These are phyloP conservation scores for Pythium biforme DNA, from an alignment of 352 stramenopile species.

Conservation along the genomic window DNA sequence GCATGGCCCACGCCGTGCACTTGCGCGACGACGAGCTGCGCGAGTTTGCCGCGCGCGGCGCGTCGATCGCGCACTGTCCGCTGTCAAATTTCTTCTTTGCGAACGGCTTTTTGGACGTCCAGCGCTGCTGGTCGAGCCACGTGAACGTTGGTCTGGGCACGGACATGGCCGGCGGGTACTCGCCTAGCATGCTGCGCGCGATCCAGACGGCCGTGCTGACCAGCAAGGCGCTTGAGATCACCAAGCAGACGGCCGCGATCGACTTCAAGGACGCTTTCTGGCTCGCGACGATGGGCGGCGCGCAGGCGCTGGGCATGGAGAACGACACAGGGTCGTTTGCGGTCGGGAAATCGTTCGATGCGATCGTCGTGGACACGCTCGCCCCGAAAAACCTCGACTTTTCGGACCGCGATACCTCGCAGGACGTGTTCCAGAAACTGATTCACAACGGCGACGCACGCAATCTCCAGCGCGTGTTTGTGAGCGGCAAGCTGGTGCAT, in stretches of 20 bases:
- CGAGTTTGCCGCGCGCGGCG: constrained; percentile 43
- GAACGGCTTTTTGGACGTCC: constrained; percentile 61
- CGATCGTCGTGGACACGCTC: constrained; percentile 67
- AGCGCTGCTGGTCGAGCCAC: constrained; percentile 43
- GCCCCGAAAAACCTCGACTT: constrained; percentile 53
- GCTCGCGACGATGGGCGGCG: constrained; percentile 85
- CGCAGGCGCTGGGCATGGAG: constrained; percentile 64
- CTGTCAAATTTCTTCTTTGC: constrained; percentile 92
- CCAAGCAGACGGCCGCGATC: background rate
- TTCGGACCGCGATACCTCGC: constrained; percentile 33
- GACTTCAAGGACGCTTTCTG: constrained; percentile 87
- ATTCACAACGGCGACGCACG: constrained; percentile 83
- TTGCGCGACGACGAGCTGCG: constrained; percentile 60
- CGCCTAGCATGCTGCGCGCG: constrained; percentile 84
- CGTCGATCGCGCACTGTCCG: constrained; percentile 87
- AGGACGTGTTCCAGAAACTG: constrained; percentile 83
- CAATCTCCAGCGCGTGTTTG: constrained; percentile 80
- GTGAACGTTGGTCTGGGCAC: constrained; percentile 80
- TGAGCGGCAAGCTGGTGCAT: constrained; percentile 51
- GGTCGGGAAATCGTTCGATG: constrained; percentile 83
- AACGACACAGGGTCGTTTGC: constrained; percentile 77
- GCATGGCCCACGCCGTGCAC: constrained; percentile 89
- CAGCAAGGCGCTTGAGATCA: constrained; percentile 55
- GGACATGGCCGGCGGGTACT: constrained; percentile 91
- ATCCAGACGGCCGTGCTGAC: constrained; percentile 82